phyloP scores from a whole-genome alignment of 2,329 filamentous ascomycete genomes.

The Aspergillus arachidicola region DNA sequence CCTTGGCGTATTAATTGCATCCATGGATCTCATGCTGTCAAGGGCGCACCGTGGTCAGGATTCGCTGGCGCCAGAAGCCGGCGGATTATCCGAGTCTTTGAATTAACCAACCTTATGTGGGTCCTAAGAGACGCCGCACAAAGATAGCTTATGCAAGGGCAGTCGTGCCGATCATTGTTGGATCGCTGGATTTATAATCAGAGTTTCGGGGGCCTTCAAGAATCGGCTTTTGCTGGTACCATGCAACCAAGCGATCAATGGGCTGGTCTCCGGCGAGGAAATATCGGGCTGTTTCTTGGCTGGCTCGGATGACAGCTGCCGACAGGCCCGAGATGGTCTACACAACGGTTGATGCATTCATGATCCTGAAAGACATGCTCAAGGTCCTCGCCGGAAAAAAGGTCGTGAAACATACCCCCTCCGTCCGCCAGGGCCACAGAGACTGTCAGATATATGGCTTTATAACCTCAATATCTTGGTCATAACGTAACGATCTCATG shows the following conservation, averaged over 20 bases:
- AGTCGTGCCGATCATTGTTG: not conserved
- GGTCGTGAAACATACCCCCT: too few relatives aligned
- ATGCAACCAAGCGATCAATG: not conserved
- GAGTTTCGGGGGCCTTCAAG: not conserved
- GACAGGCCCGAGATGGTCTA: not conserved
- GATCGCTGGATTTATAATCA: not conserved
- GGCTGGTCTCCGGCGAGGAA: not conserved
- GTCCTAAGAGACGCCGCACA: too few relatives aligned
- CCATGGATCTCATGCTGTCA: not conserved
- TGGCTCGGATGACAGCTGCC: not conserved
- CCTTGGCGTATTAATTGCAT: not conserved
- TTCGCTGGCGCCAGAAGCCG: not conserved
- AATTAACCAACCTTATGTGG: too few relatives aligned
- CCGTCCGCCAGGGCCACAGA: too few relatives aligned
- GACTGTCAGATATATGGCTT: too few relatives aligned
- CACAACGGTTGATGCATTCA: too few relatives aligned
- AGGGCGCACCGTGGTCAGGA: not conserved
- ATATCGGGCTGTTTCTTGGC: not conserved
- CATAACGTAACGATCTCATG: accelerated
- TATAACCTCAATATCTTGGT: too few relatives aligned
- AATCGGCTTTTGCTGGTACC: not conserved
- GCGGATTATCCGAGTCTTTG: not conserved
- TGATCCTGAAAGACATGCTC: too few relatives aligned
- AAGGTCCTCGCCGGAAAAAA: too few relatives aligned
- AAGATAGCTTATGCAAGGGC: not conserved